Evolutionary conservation across 1,139 yeast species (phyloP), one percentile per base, ranked within the genome.

Genomic region (Kodamaea ohmeri): DNA sequence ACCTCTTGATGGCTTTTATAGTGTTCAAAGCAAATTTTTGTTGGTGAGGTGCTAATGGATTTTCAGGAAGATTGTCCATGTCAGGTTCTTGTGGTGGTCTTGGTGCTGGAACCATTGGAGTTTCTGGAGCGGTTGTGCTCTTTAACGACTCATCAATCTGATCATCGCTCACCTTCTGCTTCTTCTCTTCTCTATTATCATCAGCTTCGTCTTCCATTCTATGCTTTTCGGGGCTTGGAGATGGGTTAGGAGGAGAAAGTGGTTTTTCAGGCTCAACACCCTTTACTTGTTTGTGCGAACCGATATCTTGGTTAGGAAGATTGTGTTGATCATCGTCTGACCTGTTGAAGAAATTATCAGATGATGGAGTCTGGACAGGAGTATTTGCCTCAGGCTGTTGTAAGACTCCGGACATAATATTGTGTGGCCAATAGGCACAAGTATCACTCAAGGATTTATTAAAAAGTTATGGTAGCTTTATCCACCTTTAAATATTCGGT

Each of bases 31-130:
- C 86, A 56, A 78, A 83, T 56, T 82, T 82, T 48, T 76, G 72
- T 63, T 92, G 97, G 60, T 90, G 97, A 43, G 80, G 76, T 14
- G 97, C 96, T 48, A 90, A 67, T n/a, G 95, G 94, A 44, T 71
- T 57, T 13, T 52, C 67, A 1, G 90, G 87, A 25, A 83, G 65
- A 50, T 82, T 80, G 50, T 76, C 54, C 80, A 81, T 74, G 51
- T 82, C 88, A 0, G 90, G 89, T 53, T 83, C 89, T 5, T 70
- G 56, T 2, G 85, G 75, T 2, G 90, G 90, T 40, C 75, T 72
- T 3, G 90, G 89, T 2, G 89, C 90, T 2, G 90, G 87, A 5
- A 56, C 69, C 51, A 64, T 54, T 3, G 40, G 33, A 8, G 34
- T 25, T 21, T 42, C 36, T n/a, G 39, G 36, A 17, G 21, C 36